A percentile compares a stretch with the other conserved stretches of the same genome.
Evolutionary conservation across 495 filamentous ascomycete genomes (phyloP).

Genomic region (Hyaloscypha hepaticicola): DNA sequence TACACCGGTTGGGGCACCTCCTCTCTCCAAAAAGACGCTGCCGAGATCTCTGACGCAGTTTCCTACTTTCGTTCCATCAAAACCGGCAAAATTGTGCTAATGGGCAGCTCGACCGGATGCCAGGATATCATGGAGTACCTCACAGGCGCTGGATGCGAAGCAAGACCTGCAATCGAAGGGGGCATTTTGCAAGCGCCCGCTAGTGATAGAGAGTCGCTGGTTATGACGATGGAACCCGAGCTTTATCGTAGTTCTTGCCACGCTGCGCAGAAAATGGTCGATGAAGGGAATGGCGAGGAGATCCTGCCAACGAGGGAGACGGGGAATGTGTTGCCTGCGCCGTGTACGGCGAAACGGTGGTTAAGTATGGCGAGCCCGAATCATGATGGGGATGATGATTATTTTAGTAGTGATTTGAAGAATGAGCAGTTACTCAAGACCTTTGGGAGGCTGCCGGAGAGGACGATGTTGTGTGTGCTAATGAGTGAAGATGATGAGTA

Average conservation of each 20-base stretch:
- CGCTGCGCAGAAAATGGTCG: constrained; percentile 53
- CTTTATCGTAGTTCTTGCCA: constrained; percentile 51
- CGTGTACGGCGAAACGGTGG: constrained; percentile 69
- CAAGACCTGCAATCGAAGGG: constrained; percentile 62
- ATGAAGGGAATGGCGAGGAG: constrained; percentile 50
- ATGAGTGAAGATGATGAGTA: constrained; percentile 73
- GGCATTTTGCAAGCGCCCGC: constrained; percentile 81
- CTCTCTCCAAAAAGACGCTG: constrained; percentile 66
- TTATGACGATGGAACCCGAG: constrained; percentile 37
- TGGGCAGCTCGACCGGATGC: constrained; percentile 85
- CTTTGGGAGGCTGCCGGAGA: constrained; percentile 61
- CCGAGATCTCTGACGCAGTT: constrained; percentile 72
- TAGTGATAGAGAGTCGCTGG: constrained; percentile 71
- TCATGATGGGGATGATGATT: constrained; percentile 75
- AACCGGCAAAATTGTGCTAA: constrained; percentile 67
- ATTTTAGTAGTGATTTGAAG: constrained; percentile 77
- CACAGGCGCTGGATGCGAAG: constrained; percentile 33
- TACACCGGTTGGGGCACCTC: constrained; percentile 73
- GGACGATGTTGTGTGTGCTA: constrained; percentile 60
- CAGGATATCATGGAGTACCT: constrained; percentile 85
- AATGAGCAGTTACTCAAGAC: constrained; percentile 56
- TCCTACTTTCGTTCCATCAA: constrained; percentile 56
- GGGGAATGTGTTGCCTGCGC: constrained; percentile 48
- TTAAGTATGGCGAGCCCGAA: constrained; percentile 60
- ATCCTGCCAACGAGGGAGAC: constrained; percentile 56